phyloP scores from a whole-genome alignment of 257 asterid species.

The Solanum clarkiae region DNA sequence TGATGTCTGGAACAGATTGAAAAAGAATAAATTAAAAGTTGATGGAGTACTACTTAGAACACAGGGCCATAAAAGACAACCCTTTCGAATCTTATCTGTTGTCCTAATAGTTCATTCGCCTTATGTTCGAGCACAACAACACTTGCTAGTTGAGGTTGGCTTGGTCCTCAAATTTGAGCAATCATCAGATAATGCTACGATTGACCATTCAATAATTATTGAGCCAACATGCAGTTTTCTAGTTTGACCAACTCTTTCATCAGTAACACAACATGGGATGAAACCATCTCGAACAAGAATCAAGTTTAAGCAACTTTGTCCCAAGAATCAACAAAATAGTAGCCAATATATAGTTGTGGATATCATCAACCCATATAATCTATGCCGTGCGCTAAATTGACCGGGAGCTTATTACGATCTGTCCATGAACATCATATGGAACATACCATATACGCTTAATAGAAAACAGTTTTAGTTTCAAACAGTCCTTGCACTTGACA shows the following conservation, averaged over 20 bases:
- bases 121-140: not conserved
- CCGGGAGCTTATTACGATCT: not conserved
- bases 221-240: not conserved
- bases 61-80: not conserved
- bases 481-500: not conserved
- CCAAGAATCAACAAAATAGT: not conserved
- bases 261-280: not conserved
- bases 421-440: not conserved
- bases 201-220: not conserved
- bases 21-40: not conserved
- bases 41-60: not conserved
- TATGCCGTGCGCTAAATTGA: not conserved
- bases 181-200: not conserved
- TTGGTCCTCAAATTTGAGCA: not conserved
- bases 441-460: not conserved
- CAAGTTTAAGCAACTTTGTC: not conserved
- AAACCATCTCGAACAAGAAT: not conserved
- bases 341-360: not conserved
- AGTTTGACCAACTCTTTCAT: not conserved
- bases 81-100: not conserved
- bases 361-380: not conserved
- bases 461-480: not conserved
- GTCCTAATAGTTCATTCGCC: not conserved
- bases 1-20: not conserved
- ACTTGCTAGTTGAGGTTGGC: not conserved